phyloP scores from a whole-genome alignment of 2,329 filamentous ascomycete species.

The Alternaria sp. region DNA sequence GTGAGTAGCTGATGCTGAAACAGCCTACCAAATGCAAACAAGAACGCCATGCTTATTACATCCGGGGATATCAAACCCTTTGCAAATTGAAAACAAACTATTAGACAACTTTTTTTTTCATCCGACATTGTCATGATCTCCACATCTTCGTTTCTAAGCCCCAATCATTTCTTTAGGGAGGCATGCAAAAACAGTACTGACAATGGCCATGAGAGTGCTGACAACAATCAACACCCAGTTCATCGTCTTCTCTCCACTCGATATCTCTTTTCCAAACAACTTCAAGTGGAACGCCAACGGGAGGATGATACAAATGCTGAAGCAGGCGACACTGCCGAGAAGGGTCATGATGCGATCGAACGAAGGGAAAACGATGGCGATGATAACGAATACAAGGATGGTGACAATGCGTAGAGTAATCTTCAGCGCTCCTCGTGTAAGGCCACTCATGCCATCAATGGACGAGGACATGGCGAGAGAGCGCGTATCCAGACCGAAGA shows the following conservation, averaged over 20 bases:
- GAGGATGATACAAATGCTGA: slow-evolving; percentile 91
- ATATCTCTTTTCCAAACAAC: slow-evolving; percentile 80
- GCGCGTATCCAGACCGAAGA: slow-evolving; percentile 74
- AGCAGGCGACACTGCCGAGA: slow-evolving; percentile 88
- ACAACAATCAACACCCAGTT: slow-evolving; percentile 74
- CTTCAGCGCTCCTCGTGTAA: slow-evolving; percentile 67
- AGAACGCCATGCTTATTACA: slow-evolving; percentile 8
- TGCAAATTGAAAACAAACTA: slow-evolving; percentile 1
- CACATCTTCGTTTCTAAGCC: slow-evolving; percentile 5
- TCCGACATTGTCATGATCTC: not conserved
- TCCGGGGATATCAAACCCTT: slow-evolving; percentile 7
- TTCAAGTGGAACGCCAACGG: slow-evolving; percentile 90
- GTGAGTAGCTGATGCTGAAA: slow-evolving; percentile 1
- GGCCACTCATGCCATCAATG: slow-evolving; percentile 63
- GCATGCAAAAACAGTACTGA: slow-evolving; percentile 89
- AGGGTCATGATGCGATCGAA: slow-evolving; percentile 94
- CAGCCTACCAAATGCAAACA: slow-evolving; percentile 14
- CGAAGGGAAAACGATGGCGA: slow-evolving; percentile 76
- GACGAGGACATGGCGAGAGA: slow-evolving; percentile 59
- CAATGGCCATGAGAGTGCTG: slow-evolving; percentile 72
- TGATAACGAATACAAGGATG: slow-evolving; percentile 75
- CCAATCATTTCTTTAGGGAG: slow-evolving; percentile 70
- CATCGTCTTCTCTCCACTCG: slow-evolving; percentile 67
- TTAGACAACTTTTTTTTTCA: not conserved
- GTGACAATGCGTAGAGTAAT: slow-evolving; percentile 70